Percentiles rank a stretch among this genome's conserved stretches.
Conservation (phyloP, 345 rosid species). For the Gossypium herbaceum region DNA sequence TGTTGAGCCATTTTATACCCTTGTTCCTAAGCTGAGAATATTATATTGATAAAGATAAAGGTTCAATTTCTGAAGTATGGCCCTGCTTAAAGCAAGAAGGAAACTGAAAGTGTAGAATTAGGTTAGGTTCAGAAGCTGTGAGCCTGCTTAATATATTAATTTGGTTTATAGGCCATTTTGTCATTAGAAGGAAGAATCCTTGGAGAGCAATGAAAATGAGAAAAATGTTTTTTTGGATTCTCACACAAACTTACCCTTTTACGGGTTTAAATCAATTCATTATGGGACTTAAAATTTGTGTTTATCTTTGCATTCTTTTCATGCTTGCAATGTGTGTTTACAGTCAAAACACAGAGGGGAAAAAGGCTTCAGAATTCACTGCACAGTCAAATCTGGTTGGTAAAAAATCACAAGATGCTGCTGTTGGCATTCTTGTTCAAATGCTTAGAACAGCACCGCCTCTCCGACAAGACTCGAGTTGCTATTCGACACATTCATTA, state of each 20-base stretch:
- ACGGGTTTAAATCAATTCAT: conserved; percentile 1
- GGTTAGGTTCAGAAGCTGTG: background rate
- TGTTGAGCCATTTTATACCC: background rate
- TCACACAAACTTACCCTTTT: background rate
- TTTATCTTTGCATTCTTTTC: background rate
- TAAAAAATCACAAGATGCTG: conserved; percentile 75
- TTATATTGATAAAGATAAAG: background rate
- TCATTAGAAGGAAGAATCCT: background rate
- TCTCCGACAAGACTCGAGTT: conserved; percentile 66
- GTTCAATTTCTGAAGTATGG: background rate
- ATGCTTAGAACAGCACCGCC: conserved; percentile 81
- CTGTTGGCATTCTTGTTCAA: conserved; percentile 83
- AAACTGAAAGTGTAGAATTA: background rate
- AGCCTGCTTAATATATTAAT: background rate
- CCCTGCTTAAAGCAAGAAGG: background rate
- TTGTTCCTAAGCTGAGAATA: background rate
- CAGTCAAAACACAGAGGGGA: conserved; percentile 48
- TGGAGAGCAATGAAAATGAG: background rate
- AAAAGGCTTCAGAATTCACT: conserved; percentile 39
- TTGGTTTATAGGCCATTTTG: background rate
- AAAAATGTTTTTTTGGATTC: background rate
- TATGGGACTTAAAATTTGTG: background rate
- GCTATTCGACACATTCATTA: conserved; percentile 47
- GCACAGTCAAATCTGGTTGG: conserved; percentile 42
- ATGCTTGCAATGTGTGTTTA: conserved; percentile 12